Conservation (phyloP, 164 flowering plant species). For the Protea cynaroides region DNA sequence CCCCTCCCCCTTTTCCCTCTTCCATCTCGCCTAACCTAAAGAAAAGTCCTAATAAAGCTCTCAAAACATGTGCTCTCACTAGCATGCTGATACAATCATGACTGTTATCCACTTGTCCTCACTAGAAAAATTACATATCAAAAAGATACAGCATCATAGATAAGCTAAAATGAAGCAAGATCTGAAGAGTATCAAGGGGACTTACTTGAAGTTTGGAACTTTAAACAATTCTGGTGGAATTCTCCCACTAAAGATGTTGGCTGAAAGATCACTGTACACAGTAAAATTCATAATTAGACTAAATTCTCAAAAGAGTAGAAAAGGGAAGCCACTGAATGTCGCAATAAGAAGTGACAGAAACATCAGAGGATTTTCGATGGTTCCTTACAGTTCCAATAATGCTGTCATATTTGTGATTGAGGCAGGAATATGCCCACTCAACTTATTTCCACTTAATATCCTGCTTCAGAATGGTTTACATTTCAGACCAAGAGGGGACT, state of each 20-base stretch:
- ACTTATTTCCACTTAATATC: constrained; percentile 35
- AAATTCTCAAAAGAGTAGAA: not conserved
- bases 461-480: constrained; percentile 10
- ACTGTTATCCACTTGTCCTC: not conserved
- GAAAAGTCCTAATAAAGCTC: too few relatives aligned
- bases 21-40: too few relatives aligned
- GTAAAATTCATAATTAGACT: constrained; percentile 1
- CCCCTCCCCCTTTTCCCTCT: too few relatives aligned
- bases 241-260: constrained; percentile 53
- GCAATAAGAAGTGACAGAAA: not conserved
- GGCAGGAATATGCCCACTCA: constrained; percentile 41
- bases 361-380: not conserved
- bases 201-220: constrained; percentile 59
- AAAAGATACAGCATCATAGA: not conserved
- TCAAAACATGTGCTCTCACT: too few relatives aligned
- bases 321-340: not conserved
- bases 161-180: not conserved
- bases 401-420: constrained; percentile 34
- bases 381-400: constrained; percentile 33
- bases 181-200: not conserved
- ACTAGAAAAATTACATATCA: not conserved
- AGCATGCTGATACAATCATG: too few relatives aligned
- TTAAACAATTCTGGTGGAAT: constrained; percentile 54
- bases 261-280: constrained; percentile 68
- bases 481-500: constrained; percentile 3